Conservation (phyloP, 768 basidiomycete genomes). For the Jaapia argillacea region DNA sequence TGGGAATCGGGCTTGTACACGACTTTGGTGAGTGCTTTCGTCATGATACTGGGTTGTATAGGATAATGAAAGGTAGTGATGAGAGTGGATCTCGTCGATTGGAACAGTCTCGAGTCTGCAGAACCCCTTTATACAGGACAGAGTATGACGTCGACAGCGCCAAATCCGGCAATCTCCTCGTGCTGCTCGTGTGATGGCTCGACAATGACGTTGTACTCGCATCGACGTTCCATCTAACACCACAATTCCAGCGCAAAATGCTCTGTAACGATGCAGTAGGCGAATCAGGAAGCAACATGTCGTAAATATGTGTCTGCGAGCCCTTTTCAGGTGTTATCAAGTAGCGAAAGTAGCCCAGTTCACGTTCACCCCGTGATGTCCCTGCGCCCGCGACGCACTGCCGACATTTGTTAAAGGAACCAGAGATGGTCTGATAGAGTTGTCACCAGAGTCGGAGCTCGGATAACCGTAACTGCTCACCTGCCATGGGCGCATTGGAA, state of each 20-base stretch:
- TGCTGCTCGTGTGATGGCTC: too few species aligned
- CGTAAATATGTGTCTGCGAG: too few species aligned
- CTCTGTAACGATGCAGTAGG: too few species aligned
- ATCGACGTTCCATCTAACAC: too few species aligned
- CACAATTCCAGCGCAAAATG: too few species aligned
- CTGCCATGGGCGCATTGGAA: slow-evolving; percentile 97
- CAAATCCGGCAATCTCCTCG: too few species aligned
- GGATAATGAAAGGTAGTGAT: slow-evolving; percentile 5
- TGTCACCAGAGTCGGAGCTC: neutral
- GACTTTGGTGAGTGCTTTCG: slow-evolving; percentile 51
- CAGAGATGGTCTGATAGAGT: slow-evolving; percentile 37
- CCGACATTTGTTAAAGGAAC: slow-evolving; percentile 33
- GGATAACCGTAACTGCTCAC: slow-evolving; percentile 22
- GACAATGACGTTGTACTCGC: too few species aligned
- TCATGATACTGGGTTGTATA: slow-evolving; percentile 21
- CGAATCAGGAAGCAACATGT: too few species aligned
- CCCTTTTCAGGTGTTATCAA: too few species aligned
- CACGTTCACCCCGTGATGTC: neutral
- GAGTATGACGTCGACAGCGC: too few species aligned
- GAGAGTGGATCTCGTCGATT: slow-evolving; percentile 7
- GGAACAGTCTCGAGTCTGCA: slow-evolving; percentile 10
- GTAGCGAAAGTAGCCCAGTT: slow-evolving; percentile 5
- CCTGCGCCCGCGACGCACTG: neutral
- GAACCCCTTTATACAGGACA: too few species aligned
- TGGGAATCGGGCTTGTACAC: slow-evolving; percentile 72